These are phyloP conservation scores for Picochlorum sp. DNA, from an alignment of 139 green algal species.

Conservation along the genomic window DNA sequence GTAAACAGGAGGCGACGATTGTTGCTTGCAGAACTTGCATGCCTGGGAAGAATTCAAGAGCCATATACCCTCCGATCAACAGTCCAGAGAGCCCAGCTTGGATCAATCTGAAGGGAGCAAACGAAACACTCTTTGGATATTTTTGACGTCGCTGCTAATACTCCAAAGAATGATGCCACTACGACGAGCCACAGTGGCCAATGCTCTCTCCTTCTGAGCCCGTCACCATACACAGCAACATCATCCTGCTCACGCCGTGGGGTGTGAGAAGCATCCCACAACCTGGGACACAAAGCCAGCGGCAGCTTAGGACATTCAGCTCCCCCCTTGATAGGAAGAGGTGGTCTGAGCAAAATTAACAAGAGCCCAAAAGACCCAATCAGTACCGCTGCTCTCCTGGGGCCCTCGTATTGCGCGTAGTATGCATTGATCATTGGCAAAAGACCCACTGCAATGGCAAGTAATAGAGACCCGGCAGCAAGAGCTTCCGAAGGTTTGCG, in stretches of 20 bases:
- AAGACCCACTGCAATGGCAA: constrained; percentile 40
- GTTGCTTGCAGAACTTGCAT: constrained; percentile 54
- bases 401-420: constrained; percentile 8
- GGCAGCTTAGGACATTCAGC: constrained; percentile 69
- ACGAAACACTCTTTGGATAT: constrained; percentile 9
- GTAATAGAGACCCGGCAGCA: constrained; percentile 64
- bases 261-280: constrained; percentile 84
- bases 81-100: constrained; percentile 33
- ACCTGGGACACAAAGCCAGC: constrained; percentile 66
- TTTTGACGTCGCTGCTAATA: constrained; percentile 17
- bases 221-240: constrained; percentile 62
- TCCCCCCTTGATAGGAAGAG: constrained; percentile 62
- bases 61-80: constrained; percentile 72
- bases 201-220: constrained; percentile 49
- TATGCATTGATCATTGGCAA: constrained; percentile 58
- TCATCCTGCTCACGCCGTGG: constrained; percentile 76
- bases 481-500: constrained; percentile 66
- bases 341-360: constrained; percentile 61
- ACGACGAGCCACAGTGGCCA: constrained; percentile 85
- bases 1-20: constrained; percentile 40
- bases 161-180: constrained; percentile 27
- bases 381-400: constrained; percentile 29
- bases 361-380: constrained; percentile 32
- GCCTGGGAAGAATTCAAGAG: constrained; percentile 72
- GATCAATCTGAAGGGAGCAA: constrained; percentile 3